Evolutionary conservation across 306 rosid species (phyloP), one percentile per base, ranked within the genome.

Genomic region (Inga laurina): DNA sequence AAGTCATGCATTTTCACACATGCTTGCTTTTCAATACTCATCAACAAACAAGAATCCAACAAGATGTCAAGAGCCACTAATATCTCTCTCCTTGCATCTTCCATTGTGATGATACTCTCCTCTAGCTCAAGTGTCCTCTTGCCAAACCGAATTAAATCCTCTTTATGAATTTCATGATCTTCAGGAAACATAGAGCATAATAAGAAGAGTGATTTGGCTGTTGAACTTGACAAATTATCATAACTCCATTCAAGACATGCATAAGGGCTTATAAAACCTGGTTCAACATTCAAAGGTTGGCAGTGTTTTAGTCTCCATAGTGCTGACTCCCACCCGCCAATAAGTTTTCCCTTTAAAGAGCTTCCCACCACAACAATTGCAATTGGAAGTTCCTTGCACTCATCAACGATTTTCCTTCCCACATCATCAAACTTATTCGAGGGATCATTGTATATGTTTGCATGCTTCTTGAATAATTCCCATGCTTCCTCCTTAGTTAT

Each of bases 1-100:
- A 79, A 0, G 13, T 79, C 68, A 68, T 79, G 82, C 68, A 79
- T 13, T 51, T 37, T 79, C 21, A 79, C 76, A 14, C 6, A 3
- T 0, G 16, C 27, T 22, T 4, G 16, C 0, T 0, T 0, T 14
- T 0, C 6, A 0, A 14, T 59, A n/a, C 5, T 8, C 66, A 59
- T 59, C 11, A 79, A 30, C 27, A 79, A 22, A 69, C 39, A 79
- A 35, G 43, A 68, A 68, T 79, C 76, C 7, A 49, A 7, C 5
- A 79, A 75, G 19, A 2, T 2, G 3, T 69, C 22, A 4, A 79
- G 0, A 12, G 76, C 54, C 2, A 0, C 54, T 21, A 0, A 4
- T 14, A 79, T 54, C 48, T 68, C 22, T 4, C 3, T 0, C 41
- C 82, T 67, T 39, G 44, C 24, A 0, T 37, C 54, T 0, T n/a